Percentiles rank a stretch among this genome's conserved stretches.
Conservation (phyloP, 2,329 filamentous ascomycete genomes). For the Diplodia mutila region DNA sequence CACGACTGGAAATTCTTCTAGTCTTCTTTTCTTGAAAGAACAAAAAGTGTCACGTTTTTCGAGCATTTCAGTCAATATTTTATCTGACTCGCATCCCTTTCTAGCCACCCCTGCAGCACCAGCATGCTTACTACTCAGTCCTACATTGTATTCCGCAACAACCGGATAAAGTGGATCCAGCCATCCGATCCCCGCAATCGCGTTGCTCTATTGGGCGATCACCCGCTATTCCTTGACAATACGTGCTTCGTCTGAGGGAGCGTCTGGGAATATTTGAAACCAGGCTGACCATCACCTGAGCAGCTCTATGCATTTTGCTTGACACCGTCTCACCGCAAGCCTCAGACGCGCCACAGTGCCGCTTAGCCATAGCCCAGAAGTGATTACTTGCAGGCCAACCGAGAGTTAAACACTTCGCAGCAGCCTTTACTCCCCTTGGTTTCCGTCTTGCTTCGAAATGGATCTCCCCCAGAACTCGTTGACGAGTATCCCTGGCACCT, state of each 20-base stretch:
- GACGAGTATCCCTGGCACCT: neutral
- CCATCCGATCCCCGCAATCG: neutral
- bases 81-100: neutral
- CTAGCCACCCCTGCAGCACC: too few relatives aligned
- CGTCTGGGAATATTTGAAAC: conserved; percentile 4
- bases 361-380: neutral
- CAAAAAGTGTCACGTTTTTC: too few relatives aligned
- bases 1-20: too few relatives aligned
- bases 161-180: neutral
- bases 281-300: conserved; percentile 15
- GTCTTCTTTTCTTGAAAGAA: too few relatives aligned
- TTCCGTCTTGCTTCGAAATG: neutral
- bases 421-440: neutral
- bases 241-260: conserved; percentile 5
- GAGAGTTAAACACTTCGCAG: conserved; percentile 13
- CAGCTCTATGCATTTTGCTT: neutral
- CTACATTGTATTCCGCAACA: neutral
- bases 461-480: neutral
- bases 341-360: neutral
- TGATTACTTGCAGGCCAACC: conserved; percentile 1
- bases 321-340: conserved; percentile 10
- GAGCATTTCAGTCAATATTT: neutral
- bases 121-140: neutral
- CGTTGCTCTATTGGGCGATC: neutral
- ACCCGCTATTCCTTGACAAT: conserved; percentile 13